A percentile compares a stretch with the other conserved stretches of the same genome.
Conservation (phyloP, 2,329 filamentous ascomycete species). For the Xylariaceae sp. region DNA sequence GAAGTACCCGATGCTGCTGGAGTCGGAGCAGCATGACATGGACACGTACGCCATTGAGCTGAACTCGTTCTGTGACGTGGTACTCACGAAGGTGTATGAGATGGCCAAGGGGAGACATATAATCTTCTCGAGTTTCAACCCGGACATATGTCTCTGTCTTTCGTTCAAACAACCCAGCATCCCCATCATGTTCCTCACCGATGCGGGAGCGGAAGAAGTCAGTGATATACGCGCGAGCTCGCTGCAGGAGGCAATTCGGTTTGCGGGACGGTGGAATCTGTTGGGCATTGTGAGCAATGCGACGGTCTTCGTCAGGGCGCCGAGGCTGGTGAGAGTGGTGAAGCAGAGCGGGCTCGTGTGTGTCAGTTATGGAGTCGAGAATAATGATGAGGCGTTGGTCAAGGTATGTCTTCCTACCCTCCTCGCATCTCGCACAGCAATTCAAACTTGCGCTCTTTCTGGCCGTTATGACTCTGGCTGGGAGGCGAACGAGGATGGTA, state of each 20-base stretch:
- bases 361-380: constrained; percentile 87
- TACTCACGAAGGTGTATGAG: constrained; percentile 87
- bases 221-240: constrained; percentile 88
- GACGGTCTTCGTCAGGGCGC: constrained; percentile 84
- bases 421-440: background rate
- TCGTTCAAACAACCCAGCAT: constrained; percentile 98
- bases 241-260: constrained; percentile 91
- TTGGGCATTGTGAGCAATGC: constrained; percentile 88
- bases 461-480: background rate
- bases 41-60: constrained; percentile 93
- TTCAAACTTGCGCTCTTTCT: background rate
- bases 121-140: constrained; percentile 96
- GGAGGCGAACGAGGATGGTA: constrained; percentile 10
- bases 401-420: constrained; percentile 58
- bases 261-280: constrained; percentile 91
- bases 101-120: constrained; percentile 79
- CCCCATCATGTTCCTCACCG: constrained; percentile 89
- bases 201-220: constrained; percentile 77
- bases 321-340: constrained; percentile 83
- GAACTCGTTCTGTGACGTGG: constrained; percentile 94
- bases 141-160: constrained; percentile 89
- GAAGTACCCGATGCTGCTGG: constrained; percentile 98
- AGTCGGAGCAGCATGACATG: constrained; percentile 94
- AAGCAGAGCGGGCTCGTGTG: constrained; percentile 94
- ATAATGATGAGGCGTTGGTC: constrained; percentile 84